Percentiles rank a stretch among this genome's conserved stretches.
These are phyloP conservation scores for Gillenia trifoliata DNA, from an alignment of 306 rosid species.

Conservation along the genomic window DNA sequence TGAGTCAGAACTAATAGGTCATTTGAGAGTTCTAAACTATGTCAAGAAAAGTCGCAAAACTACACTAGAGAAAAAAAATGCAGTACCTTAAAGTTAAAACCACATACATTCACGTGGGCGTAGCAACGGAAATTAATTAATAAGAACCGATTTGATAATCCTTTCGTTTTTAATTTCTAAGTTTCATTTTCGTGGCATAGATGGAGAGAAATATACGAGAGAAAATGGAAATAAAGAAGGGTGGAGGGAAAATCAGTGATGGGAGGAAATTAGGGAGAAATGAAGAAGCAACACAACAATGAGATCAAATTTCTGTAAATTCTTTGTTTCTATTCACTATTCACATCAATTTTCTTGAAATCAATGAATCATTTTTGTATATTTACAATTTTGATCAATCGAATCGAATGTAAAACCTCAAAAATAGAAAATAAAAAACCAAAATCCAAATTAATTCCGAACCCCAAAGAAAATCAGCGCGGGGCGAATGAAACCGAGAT, in stretches of 20 bases:
- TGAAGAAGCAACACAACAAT: not conserved
- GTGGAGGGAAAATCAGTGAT: not conserved
- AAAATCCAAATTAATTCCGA: not conserved
- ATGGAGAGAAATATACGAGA: too few relatives aligned
- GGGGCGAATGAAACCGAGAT: slow-evolving; percentile 66
- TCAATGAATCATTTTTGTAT: not conserved
- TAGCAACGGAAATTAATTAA: too few relatives aligned
- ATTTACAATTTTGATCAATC: not conserved
- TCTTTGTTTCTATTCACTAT: not conserved
- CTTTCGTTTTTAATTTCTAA: too few relatives aligned
- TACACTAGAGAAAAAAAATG: too few relatives aligned
- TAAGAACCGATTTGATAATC: too few relatives aligned
- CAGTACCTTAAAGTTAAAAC: too few relatives aligned
- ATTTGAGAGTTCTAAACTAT: too few relatives aligned
- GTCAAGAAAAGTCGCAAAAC: too few relatives aligned
- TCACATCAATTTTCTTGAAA: not conserved
- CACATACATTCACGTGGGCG: too few relatives aligned
- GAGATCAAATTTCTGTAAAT: not conserved
- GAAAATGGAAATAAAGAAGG: not conserved
- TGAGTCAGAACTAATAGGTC: too few relatives aligned
- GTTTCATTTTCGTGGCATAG: too few relatives aligned
- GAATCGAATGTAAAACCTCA: not conserved
- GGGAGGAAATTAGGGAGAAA: not conserved
- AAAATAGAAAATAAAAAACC: not conserved
- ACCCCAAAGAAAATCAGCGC: slow-evolving; percentile 30